Base-by-base conservation (phyloP, 257 asterid genomes). In the Cinchona pubescens region DNA sequence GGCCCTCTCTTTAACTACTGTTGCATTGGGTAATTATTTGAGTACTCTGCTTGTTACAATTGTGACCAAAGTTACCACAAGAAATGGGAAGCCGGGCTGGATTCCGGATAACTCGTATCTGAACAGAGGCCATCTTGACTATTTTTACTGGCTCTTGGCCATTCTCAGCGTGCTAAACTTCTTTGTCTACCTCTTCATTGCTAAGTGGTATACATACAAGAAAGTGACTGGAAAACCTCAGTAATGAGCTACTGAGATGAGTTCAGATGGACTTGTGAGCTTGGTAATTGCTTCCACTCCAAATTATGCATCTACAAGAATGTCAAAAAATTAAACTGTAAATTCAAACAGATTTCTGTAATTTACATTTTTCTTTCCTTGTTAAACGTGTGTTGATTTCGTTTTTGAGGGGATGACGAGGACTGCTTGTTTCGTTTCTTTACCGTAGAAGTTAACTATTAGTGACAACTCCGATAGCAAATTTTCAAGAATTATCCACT, bases 81-180 rank as follows among this genome's bases (percentile, higher is more conserved):
- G 81, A 42, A 35, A 83, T 2, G 96, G 92, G 48, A 73, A 67
- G 60, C 73, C 69, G 6, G 98, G 98, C 1, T 93, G 98, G 98
- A 90, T 93, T 10, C 93, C 98, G 8, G 83, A 90, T 37, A 89
- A 93, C 60, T 53, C n/a, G n/a, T n/a, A n/a, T n/a, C n/a, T 93
- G 82, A 93, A 93, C 76, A 64, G 89, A 53, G 98, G 98, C 2
- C 97, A 88, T 76, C 92, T 91, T 7, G 97, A 91, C 46, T 91
- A 93, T 75, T 93, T 90, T 79, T 93, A 78, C 70, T 88, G 92
- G 91, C 83, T 93, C 4, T 67, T 91, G 34, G 94, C 96, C 0
- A 38, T 84, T 7, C 89, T 90, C 25, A 91, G 97, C 74, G 14
- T 77, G 34, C 23, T 88, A 23, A 93, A 93, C 85, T 90, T 93